These are phyloP conservation scores for Brassica rapa DNA, from an alignment of 345 rosid species.

Conservation along the genomic window DNA sequence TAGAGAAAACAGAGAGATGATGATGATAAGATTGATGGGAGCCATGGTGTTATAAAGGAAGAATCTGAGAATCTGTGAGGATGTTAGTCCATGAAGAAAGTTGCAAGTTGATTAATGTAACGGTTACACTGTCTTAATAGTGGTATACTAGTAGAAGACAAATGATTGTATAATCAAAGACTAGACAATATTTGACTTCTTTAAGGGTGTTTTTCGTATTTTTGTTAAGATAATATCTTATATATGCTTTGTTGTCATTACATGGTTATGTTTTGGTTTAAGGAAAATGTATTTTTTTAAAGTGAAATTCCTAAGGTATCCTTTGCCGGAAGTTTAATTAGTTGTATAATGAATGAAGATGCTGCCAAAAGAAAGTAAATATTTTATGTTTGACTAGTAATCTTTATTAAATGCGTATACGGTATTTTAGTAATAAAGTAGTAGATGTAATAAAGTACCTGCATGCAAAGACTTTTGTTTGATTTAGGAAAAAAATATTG, in stretches of 20 bases:
- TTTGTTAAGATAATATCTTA: not conserved
- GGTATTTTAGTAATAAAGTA: not conserved
- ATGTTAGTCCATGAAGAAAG: slow-evolving; percentile 7
- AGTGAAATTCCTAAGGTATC: not conserved
- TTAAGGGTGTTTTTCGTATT: not conserved
- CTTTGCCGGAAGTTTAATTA: not conserved
- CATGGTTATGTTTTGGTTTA: not conserved
- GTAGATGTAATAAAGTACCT: not conserved
- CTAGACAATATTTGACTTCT: not conserved
- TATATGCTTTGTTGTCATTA: not conserved
- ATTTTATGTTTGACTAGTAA: not conserved
- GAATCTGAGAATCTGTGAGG: slow-evolving; percentile 19
- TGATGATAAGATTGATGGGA: not conserved
- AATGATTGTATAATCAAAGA: not conserved
- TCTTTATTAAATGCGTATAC: not conserved
- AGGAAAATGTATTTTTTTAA: not conserved
- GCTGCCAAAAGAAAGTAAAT: not conserved
- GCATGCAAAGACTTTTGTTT: not conserved
- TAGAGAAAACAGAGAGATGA: not conserved
- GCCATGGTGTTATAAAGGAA: slow-evolving; percentile 9
- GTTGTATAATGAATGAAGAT: not conserved
- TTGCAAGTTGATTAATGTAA: not conserved
- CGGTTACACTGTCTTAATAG: not conserved
- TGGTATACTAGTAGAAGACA: not conserved
- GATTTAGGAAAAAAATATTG: not conserved